Conservation (phyloP, 78 protist species). For the Guillardia theta region DNA sequence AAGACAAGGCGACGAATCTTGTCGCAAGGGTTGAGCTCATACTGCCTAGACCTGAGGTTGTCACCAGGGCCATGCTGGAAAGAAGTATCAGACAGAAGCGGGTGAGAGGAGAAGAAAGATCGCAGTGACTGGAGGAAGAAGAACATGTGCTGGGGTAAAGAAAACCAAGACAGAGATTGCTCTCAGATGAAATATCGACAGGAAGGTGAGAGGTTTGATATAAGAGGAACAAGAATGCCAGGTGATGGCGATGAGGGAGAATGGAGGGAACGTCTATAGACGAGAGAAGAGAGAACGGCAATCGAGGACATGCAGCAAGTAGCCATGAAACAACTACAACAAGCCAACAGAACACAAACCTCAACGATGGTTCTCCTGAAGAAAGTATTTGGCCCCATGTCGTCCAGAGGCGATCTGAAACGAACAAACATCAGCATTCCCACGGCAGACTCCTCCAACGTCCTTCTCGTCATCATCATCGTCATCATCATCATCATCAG, state of each 20-base stretch:
- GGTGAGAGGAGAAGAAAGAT: not conserved
- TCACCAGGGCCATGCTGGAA: not conserved
- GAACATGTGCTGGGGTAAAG: not conserved
- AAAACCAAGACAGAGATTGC: not conserved
- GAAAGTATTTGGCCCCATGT: conserved; percentile 64
- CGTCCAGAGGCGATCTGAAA: conserved; percentile 51
- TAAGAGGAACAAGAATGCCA: not conserved
- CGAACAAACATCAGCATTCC: not conserved
- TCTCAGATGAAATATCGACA: not conserved
- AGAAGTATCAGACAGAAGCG: not conserved
- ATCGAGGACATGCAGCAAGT: not conserved
- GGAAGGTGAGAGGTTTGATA: not conserved
- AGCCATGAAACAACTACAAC: not conserved
- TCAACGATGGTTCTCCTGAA: conserved; percentile 52
- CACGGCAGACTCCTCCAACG: too few species aligned
- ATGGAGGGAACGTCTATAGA: not conserved
- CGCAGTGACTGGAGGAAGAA: not conserved
- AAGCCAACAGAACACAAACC: not conserved
- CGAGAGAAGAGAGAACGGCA: not conserved
- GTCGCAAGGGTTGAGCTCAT: not conserved
- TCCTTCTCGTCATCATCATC: too few species aligned
- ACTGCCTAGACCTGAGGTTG: not conserved
- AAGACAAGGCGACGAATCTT: not conserved
- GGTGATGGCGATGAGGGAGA: not conserved
- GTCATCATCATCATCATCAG: too few species aligned